phyloP scores from a whole-genome alignment of 768 basidiomycete species.

The Termitomyces sp. region DNA sequence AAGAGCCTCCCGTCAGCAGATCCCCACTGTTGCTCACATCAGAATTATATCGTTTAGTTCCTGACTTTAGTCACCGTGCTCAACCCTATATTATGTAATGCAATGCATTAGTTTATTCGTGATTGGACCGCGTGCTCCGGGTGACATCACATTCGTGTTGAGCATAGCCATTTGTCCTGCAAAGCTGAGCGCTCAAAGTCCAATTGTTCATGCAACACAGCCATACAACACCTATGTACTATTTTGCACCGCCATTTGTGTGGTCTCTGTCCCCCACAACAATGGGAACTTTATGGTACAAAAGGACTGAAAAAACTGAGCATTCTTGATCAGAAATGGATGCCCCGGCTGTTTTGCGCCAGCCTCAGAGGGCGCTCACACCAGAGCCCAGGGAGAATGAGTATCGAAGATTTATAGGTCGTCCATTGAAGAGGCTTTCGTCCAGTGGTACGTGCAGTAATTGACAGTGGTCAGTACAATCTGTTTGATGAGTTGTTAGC shows the following conservation, averaged over 20 bases:
- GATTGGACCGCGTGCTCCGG: no score
- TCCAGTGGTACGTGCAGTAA: constrained; percentile 40
- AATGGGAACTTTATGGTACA: background rate
- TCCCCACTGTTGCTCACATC: background rate
- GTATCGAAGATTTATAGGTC: background rate
- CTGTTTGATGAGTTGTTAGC: constrained; percentile 7
- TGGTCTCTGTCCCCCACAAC: background rate
- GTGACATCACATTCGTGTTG: no score
- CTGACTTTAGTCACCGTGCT: no score
- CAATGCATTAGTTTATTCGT: no score
- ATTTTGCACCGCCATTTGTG: background rate
- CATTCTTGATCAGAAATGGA: background rate
- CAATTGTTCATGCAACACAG: background rate
- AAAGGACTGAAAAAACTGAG: background rate
- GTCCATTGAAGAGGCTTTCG: constrained; percentile 43
- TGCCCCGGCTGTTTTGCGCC: background rate
- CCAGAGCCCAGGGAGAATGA: background rate
- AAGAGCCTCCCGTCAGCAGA: no score
- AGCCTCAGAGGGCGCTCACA: background rate
- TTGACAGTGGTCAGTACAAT: background rate
- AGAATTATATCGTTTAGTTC: background rate
- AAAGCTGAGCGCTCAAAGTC: background rate
- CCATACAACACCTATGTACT: background rate
- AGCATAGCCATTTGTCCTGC: background rate
- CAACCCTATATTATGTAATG: no score